Conservation (phyloP, 495 filamentous ascomycete genomes). For the Lasiosphaeriaceae sp. region DNA sequence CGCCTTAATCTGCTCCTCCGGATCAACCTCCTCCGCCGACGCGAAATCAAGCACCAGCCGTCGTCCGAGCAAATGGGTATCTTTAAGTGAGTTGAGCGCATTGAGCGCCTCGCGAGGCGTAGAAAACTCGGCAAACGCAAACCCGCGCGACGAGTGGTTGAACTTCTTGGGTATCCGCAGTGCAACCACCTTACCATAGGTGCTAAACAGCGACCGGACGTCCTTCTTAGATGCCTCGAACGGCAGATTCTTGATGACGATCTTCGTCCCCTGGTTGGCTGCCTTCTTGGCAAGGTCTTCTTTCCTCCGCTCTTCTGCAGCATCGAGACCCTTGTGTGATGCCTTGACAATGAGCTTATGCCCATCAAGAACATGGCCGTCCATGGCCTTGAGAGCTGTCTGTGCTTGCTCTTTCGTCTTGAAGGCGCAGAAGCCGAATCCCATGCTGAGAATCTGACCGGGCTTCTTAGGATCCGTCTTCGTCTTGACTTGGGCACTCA, state of each 20-base stretch:
- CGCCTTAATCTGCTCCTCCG: conserved; percentile 91
- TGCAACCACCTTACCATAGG: conserved; percentile 87
- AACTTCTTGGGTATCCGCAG: conserved; percentile 95
- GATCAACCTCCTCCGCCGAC: conserved; percentile 75
- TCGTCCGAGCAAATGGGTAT: conserved; percentile 89
- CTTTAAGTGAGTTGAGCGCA: conserved; percentile 82
- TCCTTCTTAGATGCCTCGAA: conserved; percentile 95
- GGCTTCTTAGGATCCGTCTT: conserved; percentile 82
- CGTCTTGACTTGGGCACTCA: conserved; percentile 79
- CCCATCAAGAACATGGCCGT: conserved; percentile 78
- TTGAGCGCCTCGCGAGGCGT: conserved; percentile 89
- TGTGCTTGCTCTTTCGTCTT: conserved; percentile 69
- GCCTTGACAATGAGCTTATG: conserved; percentile 79
- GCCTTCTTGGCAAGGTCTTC: conserved; percentile 76
- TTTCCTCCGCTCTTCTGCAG: conserved; percentile 76
- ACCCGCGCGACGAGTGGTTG: conserved; percentile 79
- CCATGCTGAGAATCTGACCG: conserved; percentile 85
- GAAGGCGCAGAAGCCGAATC: conserved; percentile 94
- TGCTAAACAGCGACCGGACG: conserved; percentile 73
- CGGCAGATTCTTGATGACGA: conserved; percentile 97
- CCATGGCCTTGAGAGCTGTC: conserved; percentile 76
- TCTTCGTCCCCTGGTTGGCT: conserved; percentile 72
- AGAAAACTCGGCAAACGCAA: conserved; percentile 95
- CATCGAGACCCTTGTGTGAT: conserved; percentile 80
- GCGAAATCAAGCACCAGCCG: conserved; percentile 88